These are phyloP conservation scores for Colletotrichum eleusines DNA, from an alignment of 2,329 filamentous ascomycete species.

Conservation along the genomic window DNA sequence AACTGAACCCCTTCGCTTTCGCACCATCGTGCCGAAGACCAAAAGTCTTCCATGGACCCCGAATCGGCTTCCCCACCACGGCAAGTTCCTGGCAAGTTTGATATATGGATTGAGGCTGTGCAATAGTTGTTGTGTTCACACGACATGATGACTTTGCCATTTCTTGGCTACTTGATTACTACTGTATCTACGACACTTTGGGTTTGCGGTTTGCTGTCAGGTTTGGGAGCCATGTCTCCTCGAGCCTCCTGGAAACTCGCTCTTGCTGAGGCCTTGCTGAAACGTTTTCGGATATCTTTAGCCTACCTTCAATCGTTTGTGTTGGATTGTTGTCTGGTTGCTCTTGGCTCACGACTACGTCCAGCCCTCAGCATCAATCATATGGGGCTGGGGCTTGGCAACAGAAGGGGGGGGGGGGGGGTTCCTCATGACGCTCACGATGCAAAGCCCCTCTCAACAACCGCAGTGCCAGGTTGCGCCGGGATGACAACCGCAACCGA, in stretches of 20 bases:
- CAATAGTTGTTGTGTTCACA: conserved; percentile 23
- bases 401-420: not conserved
- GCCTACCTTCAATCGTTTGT: not conserved
- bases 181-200: conserved; percentile 34
- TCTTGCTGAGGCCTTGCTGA: conserved; percentile 6
- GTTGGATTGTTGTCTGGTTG: conserved; percentile 13
- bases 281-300: not conserved
- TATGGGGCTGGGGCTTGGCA: conserved; percentile 18
- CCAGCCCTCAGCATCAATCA: not conserved
- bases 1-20: conserved; percentile 26
- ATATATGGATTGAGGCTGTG: conserved; percentile 34
- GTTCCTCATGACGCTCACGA: not conserved
- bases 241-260: conserved; percentile 12
- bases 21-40: conserved; percentile 22
- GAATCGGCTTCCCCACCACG: conserved; percentile 18
- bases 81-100: conserved; percentile 11
- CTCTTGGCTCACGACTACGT: conserved; percentile 27
- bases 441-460: conserved; percentile 24
- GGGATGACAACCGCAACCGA: conserved; percentile 7
- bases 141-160: conserved; percentile 11
- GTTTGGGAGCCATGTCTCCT: conserved; percentile 23
- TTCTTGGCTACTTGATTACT: conserved; percentile 10
- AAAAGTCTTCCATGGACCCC: conserved; percentile 16
- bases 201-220: conserved; percentile 21
- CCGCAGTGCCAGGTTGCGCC: conserved; percentile 17